Evolutionary conservation across 148 eudicot species (phyloP).

Genomic region (Salicornia ramosissima): DNA sequence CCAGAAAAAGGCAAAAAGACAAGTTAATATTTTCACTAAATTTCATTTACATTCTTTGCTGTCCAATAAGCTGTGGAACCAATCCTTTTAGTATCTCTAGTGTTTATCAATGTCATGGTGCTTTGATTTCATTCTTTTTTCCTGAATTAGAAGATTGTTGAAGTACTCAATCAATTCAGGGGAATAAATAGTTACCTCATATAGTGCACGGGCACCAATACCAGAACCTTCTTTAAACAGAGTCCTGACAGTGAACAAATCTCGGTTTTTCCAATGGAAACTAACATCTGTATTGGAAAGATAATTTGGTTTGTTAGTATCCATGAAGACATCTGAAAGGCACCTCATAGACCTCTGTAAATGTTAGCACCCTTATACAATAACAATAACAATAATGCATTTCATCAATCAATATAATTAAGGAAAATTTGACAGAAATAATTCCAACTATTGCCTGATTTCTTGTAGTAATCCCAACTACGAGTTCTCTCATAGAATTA

Average conservation of each 20-base stretch:
- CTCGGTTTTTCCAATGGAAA: slow-evolving; percentile 51
- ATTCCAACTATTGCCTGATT: no score
- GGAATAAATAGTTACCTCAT: slow-evolving; percentile 39
- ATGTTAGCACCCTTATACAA: neutral
- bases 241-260: slow-evolving; percentile 37
- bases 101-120: neutral
- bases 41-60: neutral
- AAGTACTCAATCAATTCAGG: neutral
- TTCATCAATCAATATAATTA: neutral
- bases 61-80: neutral
- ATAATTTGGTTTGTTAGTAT: slow-evolving; percentile 6
- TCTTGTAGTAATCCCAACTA: no score
- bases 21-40: neutral
- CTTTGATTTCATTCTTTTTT: no score
- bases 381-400: neutral
- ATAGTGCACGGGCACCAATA: slow-evolving; percentile 41
- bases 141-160: neutral
- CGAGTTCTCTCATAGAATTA: no score
- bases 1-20: neutral
- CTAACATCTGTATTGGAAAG: slow-evolving; percentile 40
- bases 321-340: neutral
- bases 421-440: no score
- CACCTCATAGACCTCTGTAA: neutral
- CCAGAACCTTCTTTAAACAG: slow-evolving; percentile 45
- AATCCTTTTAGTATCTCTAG: neutral